A percentile compares a stretch with the other conserved stretches of the same genome.
phyloP scores from a whole-genome alignment of 2,329 filamentous ascomycete species.

The Drechslera avenae region DNA sequence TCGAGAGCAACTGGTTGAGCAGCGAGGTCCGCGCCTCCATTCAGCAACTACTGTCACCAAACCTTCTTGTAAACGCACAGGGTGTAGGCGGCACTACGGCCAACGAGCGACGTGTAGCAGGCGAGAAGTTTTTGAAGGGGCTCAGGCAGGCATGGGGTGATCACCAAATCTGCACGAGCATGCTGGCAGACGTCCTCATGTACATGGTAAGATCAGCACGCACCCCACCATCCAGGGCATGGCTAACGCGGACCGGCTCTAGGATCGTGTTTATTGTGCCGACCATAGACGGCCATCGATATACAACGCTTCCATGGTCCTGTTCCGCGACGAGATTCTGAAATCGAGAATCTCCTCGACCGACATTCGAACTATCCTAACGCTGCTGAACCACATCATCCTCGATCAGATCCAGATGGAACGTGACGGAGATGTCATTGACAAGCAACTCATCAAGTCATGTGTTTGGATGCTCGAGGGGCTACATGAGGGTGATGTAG shows the following conservation, averaged over 20 bases:
- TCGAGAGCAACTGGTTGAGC: slow-evolving; percentile 82
- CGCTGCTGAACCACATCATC: slow-evolving; percentile 79
- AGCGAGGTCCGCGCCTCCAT: slow-evolving; percentile 74
- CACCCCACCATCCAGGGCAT: background rate
- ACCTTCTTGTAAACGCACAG: slow-evolving; percentile 63
- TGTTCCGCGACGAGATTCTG: slow-evolving; percentile 87
- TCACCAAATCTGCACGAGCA: slow-evolving; percentile 91
- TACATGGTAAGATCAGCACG: slow-evolving; percentile 69
- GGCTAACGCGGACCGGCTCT: slow-evolving; percentile 23
- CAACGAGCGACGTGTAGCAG: slow-evolving; percentile 77
- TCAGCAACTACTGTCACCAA: slow-evolving; percentile 70
- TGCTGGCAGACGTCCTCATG: slow-evolving; percentile 96
- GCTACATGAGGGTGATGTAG: slow-evolving; percentile 80
- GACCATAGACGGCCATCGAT: slow-evolving; percentile 78
- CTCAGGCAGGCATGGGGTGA: slow-evolving; percentile 83
- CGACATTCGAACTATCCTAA: slow-evolving; percentile 63
- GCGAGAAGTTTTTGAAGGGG: slow-evolving; percentile 79
- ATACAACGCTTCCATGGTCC: slow-evolving; percentile 80
- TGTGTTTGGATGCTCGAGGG: slow-evolving; percentile 89
- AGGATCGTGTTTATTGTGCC: slow-evolving; percentile 80
- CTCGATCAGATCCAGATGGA: slow-evolving; percentile 94
- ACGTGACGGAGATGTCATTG: slow-evolving; percentile 84
- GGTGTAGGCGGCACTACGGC: slow-evolving; percentile 62
- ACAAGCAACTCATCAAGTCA: slow-evolving; percentile 79
- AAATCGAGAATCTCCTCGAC: slow-evolving; percentile 58